Percentiles rank a stretch among this genome's conserved stretches.
Evolutionary conservation across 129 eudicot genomes (phyloP).

Genomic region (Arctium minus): DNA sequence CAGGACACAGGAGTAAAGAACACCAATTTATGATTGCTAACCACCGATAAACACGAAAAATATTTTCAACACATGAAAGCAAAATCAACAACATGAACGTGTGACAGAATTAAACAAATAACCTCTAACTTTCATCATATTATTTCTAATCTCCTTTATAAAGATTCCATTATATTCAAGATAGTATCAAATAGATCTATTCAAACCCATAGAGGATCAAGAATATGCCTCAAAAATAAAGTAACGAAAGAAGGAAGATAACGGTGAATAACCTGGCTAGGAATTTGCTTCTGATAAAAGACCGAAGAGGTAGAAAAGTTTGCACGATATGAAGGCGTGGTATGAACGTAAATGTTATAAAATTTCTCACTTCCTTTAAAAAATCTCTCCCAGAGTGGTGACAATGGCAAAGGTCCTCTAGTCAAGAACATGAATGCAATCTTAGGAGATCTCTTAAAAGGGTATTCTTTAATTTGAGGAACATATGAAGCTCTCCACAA

Average conservation of each 20-base stretch:
- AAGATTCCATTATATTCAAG: not conserved
- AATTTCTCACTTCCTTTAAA: conserved; percentile 56
- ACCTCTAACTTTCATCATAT: not conserved
- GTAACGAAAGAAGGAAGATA: not conserved
- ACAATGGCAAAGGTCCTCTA: conserved; percentile 74
- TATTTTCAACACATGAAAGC: not conserved
- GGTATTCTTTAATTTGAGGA: conserved; percentile 54
- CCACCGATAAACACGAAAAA: too few species aligned
- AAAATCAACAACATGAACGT: not conserved
- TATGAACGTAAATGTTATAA: conserved; percentile 64
- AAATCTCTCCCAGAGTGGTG: conserved; percentile 76
- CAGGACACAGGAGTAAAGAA: too few species aligned
- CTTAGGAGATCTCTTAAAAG: conserved; percentile 58
- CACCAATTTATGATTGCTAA: too few species aligned
- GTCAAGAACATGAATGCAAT: conserved; percentile 91
- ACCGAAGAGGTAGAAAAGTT: conserved; percentile 48
- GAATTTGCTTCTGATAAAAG: conserved; percentile 63
- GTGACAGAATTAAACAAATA: not conserved
- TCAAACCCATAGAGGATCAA: not conserved
- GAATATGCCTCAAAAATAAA: not conserved
- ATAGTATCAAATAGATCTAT: not conserved
- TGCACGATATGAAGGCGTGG: conserved; percentile 51
- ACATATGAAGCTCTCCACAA: conserved; percentile 76
- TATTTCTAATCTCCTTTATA: not conserved
- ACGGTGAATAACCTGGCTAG: conserved; percentile 55